phyloP scores from a whole-genome alignment of 495 filamentous ascomycete species.

The Massariosphaeria phaeospora region DNA sequence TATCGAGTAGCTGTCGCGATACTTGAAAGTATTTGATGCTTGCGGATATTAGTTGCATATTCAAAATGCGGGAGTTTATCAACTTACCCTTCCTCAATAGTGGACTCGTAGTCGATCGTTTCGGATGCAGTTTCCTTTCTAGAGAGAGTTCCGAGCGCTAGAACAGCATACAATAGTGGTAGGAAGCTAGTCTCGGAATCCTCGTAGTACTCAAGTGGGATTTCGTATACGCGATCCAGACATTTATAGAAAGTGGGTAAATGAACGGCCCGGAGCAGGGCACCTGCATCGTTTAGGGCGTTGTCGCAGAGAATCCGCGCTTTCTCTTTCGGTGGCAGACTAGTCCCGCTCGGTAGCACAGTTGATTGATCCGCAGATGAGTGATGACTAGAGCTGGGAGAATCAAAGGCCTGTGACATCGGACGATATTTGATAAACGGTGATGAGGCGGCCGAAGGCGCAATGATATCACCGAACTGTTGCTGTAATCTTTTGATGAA shows the following conservation, averaged over 20 bases:
- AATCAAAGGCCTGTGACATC: conserved; percentile 58
- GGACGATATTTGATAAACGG: conserved; percentile 41
- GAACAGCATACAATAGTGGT: conserved; percentile 73
- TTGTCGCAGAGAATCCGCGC: conserved; percentile 67
- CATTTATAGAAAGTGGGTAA: conserved; percentile 74
- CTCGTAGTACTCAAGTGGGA: conserved; percentile 59
- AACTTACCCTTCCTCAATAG: conserved; percentile 74
- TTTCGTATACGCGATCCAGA: conserved; percentile 76
- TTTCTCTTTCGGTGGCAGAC: conserved; percentile 62
- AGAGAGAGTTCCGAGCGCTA: conserved; percentile 78
- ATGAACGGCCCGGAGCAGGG: conserved; percentile 82
- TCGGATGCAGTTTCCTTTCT: conserved; percentile 47
- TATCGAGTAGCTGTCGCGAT: conserved; percentile 75
- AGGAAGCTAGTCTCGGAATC: conserved; percentile 76
- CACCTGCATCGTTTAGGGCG: conserved; percentile 77
- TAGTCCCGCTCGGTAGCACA: conserved; percentile 12
- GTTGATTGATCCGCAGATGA: conserved; percentile 51
- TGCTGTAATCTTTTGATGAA: conserved; percentile 81
- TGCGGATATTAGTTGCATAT: conserved; percentile 8
- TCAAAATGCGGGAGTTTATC: neutral
- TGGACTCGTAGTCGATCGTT: conserved; percentile 59
- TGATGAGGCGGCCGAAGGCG: conserved; percentile 40
- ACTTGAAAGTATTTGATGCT: conserved; percentile 83
- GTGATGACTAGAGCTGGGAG: conserved; percentile 61
- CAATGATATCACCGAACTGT: conserved; percentile 69